These are phyloP conservation scores for Silybum marianum DNA, from an alignment of 129 eudicot genomes.

Conservation along the genomic window DNA sequence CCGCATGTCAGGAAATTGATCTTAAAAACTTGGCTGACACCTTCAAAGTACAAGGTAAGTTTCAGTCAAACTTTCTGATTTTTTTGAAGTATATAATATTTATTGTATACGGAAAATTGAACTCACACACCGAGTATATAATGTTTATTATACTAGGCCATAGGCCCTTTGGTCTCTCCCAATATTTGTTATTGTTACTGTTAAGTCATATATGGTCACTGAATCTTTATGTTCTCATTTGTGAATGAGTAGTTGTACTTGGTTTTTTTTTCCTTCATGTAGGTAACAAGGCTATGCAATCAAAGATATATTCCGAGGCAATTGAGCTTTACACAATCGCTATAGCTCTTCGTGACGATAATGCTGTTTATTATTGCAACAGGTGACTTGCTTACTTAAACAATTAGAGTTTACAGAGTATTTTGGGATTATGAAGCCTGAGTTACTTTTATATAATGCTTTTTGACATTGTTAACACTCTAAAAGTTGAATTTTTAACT, in stretches of 20 bases:
- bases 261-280: slow-evolving; percentile 10
- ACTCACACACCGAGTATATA: background rate
- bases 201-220: background rate
- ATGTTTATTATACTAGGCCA: background rate
- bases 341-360: slow-evolving; percentile 64
- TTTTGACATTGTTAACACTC: background rate
- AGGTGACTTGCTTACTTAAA: slow-evolving; percentile 47
- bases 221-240: slow-evolving; percentile 1
- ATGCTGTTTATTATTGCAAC: slow-evolving; percentile 93
- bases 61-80: background rate
- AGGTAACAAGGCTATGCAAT: slow-evolving; percentile 94
- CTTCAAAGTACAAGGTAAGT: slow-evolving; percentile 72
- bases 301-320: slow-evolving; percentile 62
- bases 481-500: background rate
- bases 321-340: slow-evolving; percentile 86
- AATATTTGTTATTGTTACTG: background rate
- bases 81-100: too few relatives aligned
- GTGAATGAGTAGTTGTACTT: slow-evolving; percentile 10
- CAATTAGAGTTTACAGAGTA: background rate
- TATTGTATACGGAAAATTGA: background rate
- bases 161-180: background rate
- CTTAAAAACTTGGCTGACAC: slow-evolving; percentile 70
- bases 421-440: slow-evolving; percentile 4
- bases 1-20: slow-evolving; percentile 61
- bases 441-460: background rate